A percentile compares a stretch with the other conserved stretches of the same genome.
phyloP scores from a whole-genome alignment of 2,329 filamentous ascomycete genomes.

The Penicillium brasilianum region DNA sequence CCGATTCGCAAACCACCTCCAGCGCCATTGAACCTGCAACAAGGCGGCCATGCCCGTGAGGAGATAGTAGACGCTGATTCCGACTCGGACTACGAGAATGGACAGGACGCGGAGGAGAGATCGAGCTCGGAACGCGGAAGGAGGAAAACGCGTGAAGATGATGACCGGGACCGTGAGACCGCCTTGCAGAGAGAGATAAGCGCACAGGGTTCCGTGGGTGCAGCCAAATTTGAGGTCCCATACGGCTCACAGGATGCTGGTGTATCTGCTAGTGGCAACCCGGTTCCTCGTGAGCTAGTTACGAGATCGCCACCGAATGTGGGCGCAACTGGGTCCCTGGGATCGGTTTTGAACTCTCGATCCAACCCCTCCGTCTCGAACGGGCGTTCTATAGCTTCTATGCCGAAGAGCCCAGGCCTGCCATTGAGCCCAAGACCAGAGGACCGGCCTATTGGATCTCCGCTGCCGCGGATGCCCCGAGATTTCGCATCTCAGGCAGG shows the following conservation, averaged over 20 bases:
- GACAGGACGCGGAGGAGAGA: conserved; percentile 71
- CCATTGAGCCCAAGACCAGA: conserved; percentile 66
- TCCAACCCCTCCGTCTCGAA: conserved; percentile 31
- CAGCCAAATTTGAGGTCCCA: conserved; percentile 9
- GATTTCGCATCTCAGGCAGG: conserved; percentile 62
- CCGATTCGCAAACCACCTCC: conserved; percentile 81
- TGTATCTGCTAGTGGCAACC: conserved; percentile 26
- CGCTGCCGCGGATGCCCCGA: conserved; percentile 62
- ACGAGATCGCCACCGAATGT: conserved; percentile 36
- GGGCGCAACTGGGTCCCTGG: conserved; percentile 35
- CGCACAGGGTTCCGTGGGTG: conserved; percentile 24
- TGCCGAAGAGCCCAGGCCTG: conserved; percentile 66
- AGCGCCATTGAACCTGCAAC: conserved; percentile 75
- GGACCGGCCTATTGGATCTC: conserved; percentile 64
- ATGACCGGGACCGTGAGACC: conserved; percentile 78
- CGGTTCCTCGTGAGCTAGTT: conserved; percentile 59
- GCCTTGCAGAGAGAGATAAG: conserved; percentile 69
- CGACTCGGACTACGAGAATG: conserved; percentile 83
- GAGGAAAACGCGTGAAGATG: conserved; percentile 83
- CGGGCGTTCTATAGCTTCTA: conserved; percentile 50
- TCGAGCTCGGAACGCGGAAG: conserved; percentile 69
- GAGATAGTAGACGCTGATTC: conserved; percentile 60
- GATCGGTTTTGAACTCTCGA: conserved; percentile 39
- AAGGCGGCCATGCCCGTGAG: conserved; percentile 48
- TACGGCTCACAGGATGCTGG: conserved; percentile 17